Evolutionary conservation across 495 filamentous ascomycete species (phyloP).

Genomic region (Letharia lupina): DNA sequence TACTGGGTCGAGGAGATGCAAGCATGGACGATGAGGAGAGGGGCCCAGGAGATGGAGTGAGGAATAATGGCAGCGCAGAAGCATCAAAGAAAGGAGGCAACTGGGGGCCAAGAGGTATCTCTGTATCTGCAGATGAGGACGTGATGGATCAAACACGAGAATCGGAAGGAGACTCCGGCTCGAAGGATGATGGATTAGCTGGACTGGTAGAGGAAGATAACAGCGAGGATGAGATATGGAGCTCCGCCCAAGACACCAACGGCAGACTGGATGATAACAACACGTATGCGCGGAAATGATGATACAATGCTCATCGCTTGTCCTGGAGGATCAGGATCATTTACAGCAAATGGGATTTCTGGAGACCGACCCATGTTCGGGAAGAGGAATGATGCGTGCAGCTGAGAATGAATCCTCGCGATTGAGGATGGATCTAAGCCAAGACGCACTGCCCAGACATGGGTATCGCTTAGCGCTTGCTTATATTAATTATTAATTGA

Average conservation of each 20-base stretch:
- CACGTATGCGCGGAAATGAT: neutral
- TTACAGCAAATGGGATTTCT: neutral
- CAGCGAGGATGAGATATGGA: constrained; percentile 16
- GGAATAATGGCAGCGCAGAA: constrained; percentile 21
- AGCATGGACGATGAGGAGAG: constrained; percentile 34
- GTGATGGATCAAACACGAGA: constrained; percentile 38
- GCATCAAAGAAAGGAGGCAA: constrained; percentile 37
- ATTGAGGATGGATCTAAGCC: neutral
- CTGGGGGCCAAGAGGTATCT: constrained; percentile 74
- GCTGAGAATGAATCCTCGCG: neutral
- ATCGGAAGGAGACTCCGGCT: neutral
- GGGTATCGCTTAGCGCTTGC: neutral
- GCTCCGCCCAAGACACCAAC: neutral
- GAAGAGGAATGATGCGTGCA: neutral
- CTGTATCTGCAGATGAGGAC: constrained; percentile 71
- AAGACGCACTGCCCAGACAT: neutral
- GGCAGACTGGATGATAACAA: neutral
- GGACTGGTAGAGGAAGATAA: constrained; percentile 27
- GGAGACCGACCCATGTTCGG: neutral
- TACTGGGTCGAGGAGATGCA: constrained; percentile 37
- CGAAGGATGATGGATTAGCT: constrained; percentile 22
- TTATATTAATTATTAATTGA: neutral
- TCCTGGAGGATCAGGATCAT: neutral
- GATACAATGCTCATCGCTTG: neutral
- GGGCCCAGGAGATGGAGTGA: constrained; percentile 21